phyloP scores from a whole-genome alignment of 1,284 basidiomycete species.

The Psilocybe mexicana region DNA sequence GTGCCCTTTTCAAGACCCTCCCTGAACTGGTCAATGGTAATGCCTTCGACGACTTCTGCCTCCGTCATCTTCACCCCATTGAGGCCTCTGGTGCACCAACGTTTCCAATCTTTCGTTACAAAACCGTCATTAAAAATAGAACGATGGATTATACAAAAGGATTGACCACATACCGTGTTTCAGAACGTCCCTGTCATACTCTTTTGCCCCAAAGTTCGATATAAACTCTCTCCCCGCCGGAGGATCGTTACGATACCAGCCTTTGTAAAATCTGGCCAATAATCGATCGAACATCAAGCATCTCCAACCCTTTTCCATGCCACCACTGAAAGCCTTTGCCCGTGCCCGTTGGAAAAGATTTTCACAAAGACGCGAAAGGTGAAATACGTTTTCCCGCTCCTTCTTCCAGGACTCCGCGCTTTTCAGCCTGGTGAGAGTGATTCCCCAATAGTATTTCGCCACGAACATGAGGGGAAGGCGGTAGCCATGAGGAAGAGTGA shows the following conservation, averaged over 20 bases:
- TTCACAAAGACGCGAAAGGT: conserved; percentile 18
- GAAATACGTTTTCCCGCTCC: conserved; percentile 14
- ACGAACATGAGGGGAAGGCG: conserved; percentile 22
- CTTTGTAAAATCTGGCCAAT: conserved; percentile 21
- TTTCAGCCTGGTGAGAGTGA: conserved; percentile 9
- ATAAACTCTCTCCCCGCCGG: conserved; percentile 10
- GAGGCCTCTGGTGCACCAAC: conserved; percentile 20
- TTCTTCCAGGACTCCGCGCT: conserved; percentile 13
- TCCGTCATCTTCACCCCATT: conserved; percentile 19
- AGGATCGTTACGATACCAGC: conserved; percentile 18
- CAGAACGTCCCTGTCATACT: conserved; percentile 21
- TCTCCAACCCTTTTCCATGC: conserved; percentile 24
- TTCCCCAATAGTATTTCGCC: conserved; percentile 21
- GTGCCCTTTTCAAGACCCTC: conserved; percentile 7
- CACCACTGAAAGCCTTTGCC: conserved; percentile 14
- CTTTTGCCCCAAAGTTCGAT: conserved; percentile 13
- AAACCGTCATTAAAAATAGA: neutral
- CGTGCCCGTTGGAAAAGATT: conserved; percentile 18
- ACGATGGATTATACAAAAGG: neutral
- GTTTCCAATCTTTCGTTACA: conserved; percentile 18
- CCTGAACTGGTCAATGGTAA: conserved; percentile 12
- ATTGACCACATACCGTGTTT: conserved; percentile 16
- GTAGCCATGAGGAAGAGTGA: conserved; percentile 21
- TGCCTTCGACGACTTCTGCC: conserved; percentile 18
- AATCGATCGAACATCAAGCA: conserved; percentile 23